These are phyloP conservation scores for Spathaspora gorwiae DNA, from an alignment of 805 yeast species.

Conservation along the genomic window DNA sequence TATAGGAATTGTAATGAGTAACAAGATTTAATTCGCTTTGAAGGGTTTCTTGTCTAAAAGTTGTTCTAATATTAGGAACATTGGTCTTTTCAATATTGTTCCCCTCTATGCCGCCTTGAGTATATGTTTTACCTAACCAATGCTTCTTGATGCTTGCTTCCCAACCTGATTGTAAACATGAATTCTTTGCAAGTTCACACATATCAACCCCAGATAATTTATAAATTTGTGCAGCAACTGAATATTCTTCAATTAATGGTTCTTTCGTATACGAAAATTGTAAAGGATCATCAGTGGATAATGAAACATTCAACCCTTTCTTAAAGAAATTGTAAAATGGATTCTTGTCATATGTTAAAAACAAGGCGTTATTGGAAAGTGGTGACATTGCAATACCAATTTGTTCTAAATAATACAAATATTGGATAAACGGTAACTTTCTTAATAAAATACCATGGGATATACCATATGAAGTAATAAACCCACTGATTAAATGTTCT, in stretches of 20 bases:
- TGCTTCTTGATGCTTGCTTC: constrained; percentile 81
- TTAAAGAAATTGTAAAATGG: constrained; percentile 90
- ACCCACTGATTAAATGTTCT: constrained; percentile 89
- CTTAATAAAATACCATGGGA: constrained; percentile 93
- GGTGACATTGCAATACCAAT: constrained; percentile 99
- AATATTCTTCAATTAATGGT: constrained; percentile 94
- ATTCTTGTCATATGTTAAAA: constrained; percentile 92
- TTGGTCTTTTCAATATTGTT: constrained; percentile 91
- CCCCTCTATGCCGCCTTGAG: constrained; percentile 61
- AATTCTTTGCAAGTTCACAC: constrained; percentile 93
- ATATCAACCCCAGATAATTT: constrained; percentile 91
- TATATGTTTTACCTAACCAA: constrained; percentile 79
- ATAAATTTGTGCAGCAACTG: constrained; percentile 97
- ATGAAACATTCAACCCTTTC: constrained; percentile 88
- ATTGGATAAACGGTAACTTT: constrained; percentile 92
- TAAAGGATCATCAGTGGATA: constrained; percentile 95
- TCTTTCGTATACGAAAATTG: constrained; percentile 97
- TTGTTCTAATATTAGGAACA: constrained; percentile 84
- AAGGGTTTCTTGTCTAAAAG: constrained; percentile 79
- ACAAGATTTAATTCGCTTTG: constrained; percentile 67
- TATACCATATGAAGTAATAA: constrained; percentile 83
- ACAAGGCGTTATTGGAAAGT: constrained; percentile 90
- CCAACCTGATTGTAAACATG: constrained; percentile 92
- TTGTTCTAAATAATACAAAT: constrained; percentile 88
- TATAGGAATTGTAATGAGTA: constrained; percentile 38